phyloP scores from a whole-genome alignment of 2,329 filamentous ascomycete species.

The Paraphoma sp. region DNA sequence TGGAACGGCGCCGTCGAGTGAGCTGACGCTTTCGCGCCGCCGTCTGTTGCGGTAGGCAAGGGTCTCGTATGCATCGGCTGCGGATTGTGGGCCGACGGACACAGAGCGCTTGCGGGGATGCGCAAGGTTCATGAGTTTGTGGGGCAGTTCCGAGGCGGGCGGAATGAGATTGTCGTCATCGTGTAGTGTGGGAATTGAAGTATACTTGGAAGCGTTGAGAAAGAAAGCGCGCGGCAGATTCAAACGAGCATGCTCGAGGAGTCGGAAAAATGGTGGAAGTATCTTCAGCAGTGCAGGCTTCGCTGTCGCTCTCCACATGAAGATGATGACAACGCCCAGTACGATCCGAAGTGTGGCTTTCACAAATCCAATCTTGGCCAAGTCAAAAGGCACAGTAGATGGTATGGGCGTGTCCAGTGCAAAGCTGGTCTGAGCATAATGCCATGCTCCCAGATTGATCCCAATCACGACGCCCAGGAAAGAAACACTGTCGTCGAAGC shows the following conservation, averaged over 20 bases:
- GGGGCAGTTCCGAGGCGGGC: constrained; percentile 83
- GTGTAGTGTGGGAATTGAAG: constrained; percentile 75
- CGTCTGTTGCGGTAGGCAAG: constrained; percentile 84
- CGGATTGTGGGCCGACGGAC: constrained; percentile 92
- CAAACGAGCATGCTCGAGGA: constrained; percentile 80
- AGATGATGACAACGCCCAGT: constrained; percentile 81
- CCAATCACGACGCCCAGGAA: constrained; percentile 92
- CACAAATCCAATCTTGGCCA: constrained; percentile 70
- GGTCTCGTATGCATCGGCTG: constrained; percentile 94
- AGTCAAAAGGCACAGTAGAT: constrained; percentile 68
- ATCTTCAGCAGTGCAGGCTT: constrained; percentile 81
- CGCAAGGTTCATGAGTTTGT: constrained; percentile 80
- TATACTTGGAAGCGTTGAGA: constrained; percentile 87
- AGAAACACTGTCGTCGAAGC: constrained; percentile 93
- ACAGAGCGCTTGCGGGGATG: constrained; percentile 82
- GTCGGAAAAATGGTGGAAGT: constrained; percentile 85
- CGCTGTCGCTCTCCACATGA: constrained; percentile 87
- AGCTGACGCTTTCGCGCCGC: constrained; percentile 66
- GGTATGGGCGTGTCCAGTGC: constrained; percentile 61
- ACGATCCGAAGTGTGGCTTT: constrained; percentile 72
- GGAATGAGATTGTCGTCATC: constrained; percentile 89
- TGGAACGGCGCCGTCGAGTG: constrained; percentile 38
- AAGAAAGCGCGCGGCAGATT: constrained; percentile 90
- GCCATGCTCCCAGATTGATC: constrained; percentile 82
- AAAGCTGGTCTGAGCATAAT: constrained; percentile 68